Evolutionary conservation across 2,329 filamentous ascomycete genomes (phyloP), one percentile per base, ranked within the genome.

Genomic region (Ceratocystis albifundus): DNA sequence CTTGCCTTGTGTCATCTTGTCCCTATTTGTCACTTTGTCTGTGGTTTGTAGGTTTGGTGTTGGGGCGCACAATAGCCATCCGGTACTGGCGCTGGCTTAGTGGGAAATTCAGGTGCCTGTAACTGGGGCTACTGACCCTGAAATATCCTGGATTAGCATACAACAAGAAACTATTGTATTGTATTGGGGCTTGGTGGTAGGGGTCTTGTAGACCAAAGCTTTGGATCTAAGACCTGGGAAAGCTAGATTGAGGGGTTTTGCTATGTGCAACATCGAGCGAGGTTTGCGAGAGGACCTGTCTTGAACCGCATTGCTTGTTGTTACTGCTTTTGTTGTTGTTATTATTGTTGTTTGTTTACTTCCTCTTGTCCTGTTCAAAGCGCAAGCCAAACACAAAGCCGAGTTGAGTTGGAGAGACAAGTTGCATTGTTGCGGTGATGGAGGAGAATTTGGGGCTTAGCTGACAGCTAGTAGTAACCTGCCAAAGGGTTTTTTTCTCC

Each of bases 81-180:
- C 22, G 5, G 0, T 7, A 28, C 12, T 57, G 25, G n/a, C n/a
- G 5, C 28, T 28, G 20, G 28, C 20, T 17, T 32, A 30, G 53
- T 57, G 22, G 8, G 28, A 32, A 41, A 30, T 32, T 57, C 2
- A 32, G 30, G 12, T 17, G 10, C 25, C 20, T 57, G 53, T 30
- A 6, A 7, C 28, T 28, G 28, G 53, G 53, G 53, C 28, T 57
- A 17, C 10, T 57, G 25, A 32, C 53, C 53, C 53, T 57, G 53
- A 57, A 57, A 57, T 57, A 32, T 57, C 53, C 53, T 28, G 17
- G 53, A 57, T 57, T 57, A 57, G 53, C 28, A 57, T 22, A 53
- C 48, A 20, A 25, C 48, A 53, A 20, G 36, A 41, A 25, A 20
- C n/a, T 53, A 53, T 53, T 53, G 48, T 25, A 20, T 53, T 53